Percentiles rank a stretch among this genome's conserved stretches.
These are phyloP conservation scores for Annulohypoxylon nitens DNA, from an alignment of 495 filamentous ascomycete genomes.

Conservation along the genomic window DNA sequence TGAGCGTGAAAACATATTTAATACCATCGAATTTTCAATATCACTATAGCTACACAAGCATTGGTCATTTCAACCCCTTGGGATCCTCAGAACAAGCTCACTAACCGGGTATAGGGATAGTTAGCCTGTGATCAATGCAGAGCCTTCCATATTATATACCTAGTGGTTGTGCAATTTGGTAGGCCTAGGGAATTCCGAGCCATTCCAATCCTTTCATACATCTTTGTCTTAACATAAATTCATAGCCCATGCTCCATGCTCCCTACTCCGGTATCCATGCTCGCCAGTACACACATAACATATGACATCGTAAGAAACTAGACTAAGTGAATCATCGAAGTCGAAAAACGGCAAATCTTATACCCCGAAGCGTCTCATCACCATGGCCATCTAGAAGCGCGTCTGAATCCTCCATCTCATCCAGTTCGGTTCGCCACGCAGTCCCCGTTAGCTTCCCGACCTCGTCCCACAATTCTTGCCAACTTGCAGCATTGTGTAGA, in stretches of 20 bases:
- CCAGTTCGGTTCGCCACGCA: constrained; percentile 56
- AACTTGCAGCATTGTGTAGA: constrained; percentile 57
- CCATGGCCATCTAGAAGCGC: constrained; percentile 18
- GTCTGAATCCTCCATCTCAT: constrained; percentile 44
- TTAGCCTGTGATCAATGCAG: not conserved
- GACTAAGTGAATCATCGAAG: constrained; percentile 10
- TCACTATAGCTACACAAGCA: not conserved
- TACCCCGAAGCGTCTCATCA: constrained; percentile 38
- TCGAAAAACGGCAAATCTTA: constrained; percentile 45
- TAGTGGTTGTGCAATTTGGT: not conserved
- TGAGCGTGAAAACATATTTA: constrained; percentile 31
- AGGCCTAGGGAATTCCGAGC: not conserved
- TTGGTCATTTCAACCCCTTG: not conserved
- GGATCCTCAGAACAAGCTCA: too few species aligned
- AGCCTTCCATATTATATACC: too few species aligned
- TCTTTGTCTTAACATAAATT: not conserved
- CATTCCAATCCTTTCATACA: not conserved
- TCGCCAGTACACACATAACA: constrained; percentile 9
- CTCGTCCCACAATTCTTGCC: constrained; percentile 62
- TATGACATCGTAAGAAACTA: not conserved
- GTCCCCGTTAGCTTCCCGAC: constrained; percentile 59
- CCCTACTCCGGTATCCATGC: not conserved
- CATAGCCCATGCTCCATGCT: not conserved
- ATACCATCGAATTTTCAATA: constrained; percentile 6
- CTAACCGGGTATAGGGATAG: too few species aligned